Evolutionary conservation across 2,329 filamentous ascomycete species (phyloP).

Genomic region (Verticillium albo-atrum): DNA sequence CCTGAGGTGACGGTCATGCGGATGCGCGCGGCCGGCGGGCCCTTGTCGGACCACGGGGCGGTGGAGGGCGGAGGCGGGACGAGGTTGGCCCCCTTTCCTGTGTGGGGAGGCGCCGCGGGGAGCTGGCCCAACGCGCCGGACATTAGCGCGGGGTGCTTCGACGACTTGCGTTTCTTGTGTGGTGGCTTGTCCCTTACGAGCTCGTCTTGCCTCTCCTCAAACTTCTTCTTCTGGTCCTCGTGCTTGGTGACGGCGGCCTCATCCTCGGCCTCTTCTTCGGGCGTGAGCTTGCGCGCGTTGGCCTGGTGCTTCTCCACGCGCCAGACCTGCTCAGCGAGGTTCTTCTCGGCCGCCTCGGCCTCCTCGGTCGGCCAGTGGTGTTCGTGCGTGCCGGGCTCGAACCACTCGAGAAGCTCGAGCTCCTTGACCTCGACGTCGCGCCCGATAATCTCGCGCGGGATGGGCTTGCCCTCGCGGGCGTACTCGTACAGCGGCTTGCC

Average conservation of each 20-base stretch:
- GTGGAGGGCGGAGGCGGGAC: conserved; percentile 45
- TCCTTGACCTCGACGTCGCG: conserved; percentile 73
- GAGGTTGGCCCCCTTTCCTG: conserved; percentile 46
- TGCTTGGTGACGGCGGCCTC: conserved; percentile 50
- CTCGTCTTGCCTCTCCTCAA: conserved; percentile 53
- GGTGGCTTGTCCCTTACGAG: conserved; percentile 47
- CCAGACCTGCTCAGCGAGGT: conserved; percentile 69
- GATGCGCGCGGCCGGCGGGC: conserved; percentile 73
- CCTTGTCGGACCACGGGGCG: conserved; percentile 55
- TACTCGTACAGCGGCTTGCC: conserved; percentile 97
- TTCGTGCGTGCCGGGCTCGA: conserved; percentile 74
- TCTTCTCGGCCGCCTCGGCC: conserved; percentile 69
- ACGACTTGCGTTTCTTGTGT: conserved; percentile 29
- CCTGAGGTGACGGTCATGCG: conserved; percentile 92
- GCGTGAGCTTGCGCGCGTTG: conserved; percentile 41
- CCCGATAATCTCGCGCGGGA: conserved; percentile 79
- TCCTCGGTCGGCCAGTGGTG: conserved; percentile 78
- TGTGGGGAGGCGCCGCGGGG: conserved; percentile 30
- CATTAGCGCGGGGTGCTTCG: conserved; percentile 43
- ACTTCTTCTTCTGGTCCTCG: conserved; percentile 53
- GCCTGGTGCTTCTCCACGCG: conserved; percentile 55
- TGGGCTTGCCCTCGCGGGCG: conserved; percentile 80
- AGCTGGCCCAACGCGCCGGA: conserved; percentile 51
- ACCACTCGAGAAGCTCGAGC: conserved; percentile 79
- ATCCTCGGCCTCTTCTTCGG: conserved; percentile 52